Evolutionary conservation across 306 rosid species (phyloP).

Genomic region (Vicia faba): DNA sequence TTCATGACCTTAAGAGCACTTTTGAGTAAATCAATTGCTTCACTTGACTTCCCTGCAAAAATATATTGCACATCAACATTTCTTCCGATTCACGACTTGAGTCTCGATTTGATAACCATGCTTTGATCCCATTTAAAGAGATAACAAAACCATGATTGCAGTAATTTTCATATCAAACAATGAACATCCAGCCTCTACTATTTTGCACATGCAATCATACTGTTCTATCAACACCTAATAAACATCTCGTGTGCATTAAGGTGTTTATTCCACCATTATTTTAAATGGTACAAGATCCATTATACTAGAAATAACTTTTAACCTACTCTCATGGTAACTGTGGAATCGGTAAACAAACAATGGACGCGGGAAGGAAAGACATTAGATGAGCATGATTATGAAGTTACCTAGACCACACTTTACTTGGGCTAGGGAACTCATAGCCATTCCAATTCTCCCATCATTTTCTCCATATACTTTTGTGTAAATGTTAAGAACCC

Average conservation of each 20-base stretch:
- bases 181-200: too few relatives aligned
- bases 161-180: not conserved
- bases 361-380: too few relatives aligned
- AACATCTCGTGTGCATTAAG: too few relatives aligned
- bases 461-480: conserved; percentile 75
- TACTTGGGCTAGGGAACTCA: conserved; percentile 78
- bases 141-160: not conserved
- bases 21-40: conserved; percentile 71
- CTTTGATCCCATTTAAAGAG: not conserved
- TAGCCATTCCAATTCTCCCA: conserved; percentile 89
- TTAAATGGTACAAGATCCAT: too few relatives aligned
- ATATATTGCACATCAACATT: conserved; percentile 20
- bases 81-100: too few relatives aligned
- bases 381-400: not conserved
- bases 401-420: conserved; percentile 82
- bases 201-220: too few relatives aligned
- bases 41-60: conserved; percentile 68
- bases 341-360: too few relatives aligned
- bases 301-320: too few relatives aligned
- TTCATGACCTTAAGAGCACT: conserved; percentile 66
- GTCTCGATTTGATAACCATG: not conserved
- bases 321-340: too few relatives aligned
- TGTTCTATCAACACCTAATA: too few relatives aligned
- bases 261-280: too few relatives aligned
- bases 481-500: conserved; percentile 65